These are phyloP conservation scores for Fusarium citri DNA, from an alignment of 2,329 filamentous ascomycete species.

Conservation along the genomic window DNA sequence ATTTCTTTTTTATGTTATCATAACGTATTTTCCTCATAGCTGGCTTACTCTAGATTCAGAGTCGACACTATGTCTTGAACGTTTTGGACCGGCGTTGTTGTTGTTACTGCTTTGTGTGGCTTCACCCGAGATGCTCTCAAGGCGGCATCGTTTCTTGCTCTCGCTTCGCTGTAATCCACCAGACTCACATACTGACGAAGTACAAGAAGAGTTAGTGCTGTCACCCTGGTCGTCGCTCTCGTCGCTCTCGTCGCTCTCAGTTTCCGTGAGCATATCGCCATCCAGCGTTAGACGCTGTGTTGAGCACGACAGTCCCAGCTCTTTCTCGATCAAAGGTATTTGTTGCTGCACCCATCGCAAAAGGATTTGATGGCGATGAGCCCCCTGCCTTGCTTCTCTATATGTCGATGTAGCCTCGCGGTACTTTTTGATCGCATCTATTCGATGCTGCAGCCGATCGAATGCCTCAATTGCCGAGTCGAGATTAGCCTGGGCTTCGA, in stretches of 20 bases:
- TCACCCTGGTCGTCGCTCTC: conserved; percentile 12
- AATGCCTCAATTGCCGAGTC: conserved; percentile 30
- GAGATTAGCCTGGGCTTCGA: conserved; percentile 27
- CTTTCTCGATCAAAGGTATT: conserved; percentile 29
- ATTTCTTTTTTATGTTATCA: not conserved
- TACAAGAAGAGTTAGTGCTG: not conserved
- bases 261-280: not conserved
- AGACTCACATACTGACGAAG: not conserved
- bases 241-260: conserved; percentile 12
- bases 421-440: conserved; percentile 19
- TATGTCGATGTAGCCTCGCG: conserved; percentile 20
- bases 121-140: conserved; percentile 13
- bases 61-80: conserved; percentile 6
- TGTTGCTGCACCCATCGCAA: conserved; percentile 39
- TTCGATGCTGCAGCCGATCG: conserved; percentile 22
- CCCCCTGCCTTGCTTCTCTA: conserved; percentile 19
- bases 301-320: conserved; percentile 21
- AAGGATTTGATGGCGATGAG: conserved; percentile 34
- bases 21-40: not conserved
- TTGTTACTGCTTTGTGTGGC: not conserved
- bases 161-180: conserved; percentile 4
- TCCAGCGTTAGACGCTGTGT: not conserved
- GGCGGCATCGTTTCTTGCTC: conserved; percentile 27
- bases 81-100: conserved; percentile 10
- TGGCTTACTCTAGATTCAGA: not conserved